Evolutionary conservation across 352 stramenopile species (phyloP), one percentile per base, ranked within the genome.

Genomic region (Halophytophthora polymorphica): DNA sequence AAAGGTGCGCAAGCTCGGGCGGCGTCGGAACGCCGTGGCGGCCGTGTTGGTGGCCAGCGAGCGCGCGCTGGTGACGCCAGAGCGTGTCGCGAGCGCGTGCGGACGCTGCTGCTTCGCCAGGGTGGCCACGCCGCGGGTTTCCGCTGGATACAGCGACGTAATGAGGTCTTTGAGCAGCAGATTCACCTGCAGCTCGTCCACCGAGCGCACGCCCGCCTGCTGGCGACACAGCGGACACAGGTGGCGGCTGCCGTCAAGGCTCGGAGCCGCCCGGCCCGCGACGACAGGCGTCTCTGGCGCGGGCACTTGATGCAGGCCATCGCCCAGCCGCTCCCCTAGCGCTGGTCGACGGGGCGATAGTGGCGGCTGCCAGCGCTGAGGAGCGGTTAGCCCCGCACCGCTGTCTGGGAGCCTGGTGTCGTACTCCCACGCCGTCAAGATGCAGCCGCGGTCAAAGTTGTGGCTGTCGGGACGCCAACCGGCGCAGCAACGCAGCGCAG

Each of bases 371-470:
- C 25, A 28, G 29, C 34, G 23, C 11, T 23, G 3, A 1, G 23
- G 13, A 19, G 17, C 17, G 17, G n/a, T n/a, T n/a, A n/a, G n/a
- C n/a, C n/a, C n/a, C n/a, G 3, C 49, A 12, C 6, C 31, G n/a
- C 18, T 7, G 31, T 25, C 19, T 15, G 15, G 13, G 21, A 23
- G 17, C 6, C 13, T 19, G 28, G 28, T 15, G 23, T 79, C 64
- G 40, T 83, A 71, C 4, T 60, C 49, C 80, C 80, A 91, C 5
- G 80, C 80, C 1, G 64, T 77, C 19, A 91, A 49, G 22, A 91
- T 81, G 52, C 81, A 91, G 6, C 81, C 81, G 8, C 81, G 78
- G 52, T 91, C 81, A 50, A 90, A 91, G 62, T 91, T 91, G 61
- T 91, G 81, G n/a, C 81, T 91, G 51, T 14, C 17, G 51, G 33